Percentiles rank a stretch among this genome's conserved stretches.
These are phyloP conservation scores for Bjerkandera adusta DNA, from an alignment of 1,284 basidiomycete genomes.

Conservation along the genomic window DNA sequence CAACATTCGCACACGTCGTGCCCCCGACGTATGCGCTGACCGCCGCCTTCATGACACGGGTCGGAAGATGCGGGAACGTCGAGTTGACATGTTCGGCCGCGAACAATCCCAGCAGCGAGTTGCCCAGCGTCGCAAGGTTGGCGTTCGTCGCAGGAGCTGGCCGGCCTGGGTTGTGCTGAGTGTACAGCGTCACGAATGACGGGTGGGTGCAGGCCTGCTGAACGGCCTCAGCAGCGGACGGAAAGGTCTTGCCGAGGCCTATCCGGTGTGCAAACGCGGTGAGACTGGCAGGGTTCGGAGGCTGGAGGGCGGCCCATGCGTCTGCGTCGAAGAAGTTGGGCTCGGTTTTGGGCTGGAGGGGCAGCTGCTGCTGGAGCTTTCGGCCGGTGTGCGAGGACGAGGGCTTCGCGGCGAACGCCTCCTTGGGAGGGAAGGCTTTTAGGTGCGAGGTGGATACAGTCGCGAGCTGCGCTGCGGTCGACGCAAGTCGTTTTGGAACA, in stretches of 20 bases:
- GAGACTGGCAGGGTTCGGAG: slow-evolving; percentile 69
- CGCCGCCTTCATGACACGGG: slow-evolving; percentile 85
- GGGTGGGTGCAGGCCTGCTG: slow-evolving; percentile 82
- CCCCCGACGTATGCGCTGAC: slow-evolving; percentile 91
- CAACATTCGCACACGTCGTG: slow-evolving; percentile 79
- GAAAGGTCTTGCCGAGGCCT: slow-evolving; percentile 56
- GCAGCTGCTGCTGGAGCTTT: no score
- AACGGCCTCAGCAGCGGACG: slow-evolving; percentile 45
- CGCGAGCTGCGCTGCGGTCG: slow-evolving; percentile 53
- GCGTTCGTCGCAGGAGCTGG: slow-evolving; percentile 66
- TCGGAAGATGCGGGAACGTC: slow-evolving; percentile 89
- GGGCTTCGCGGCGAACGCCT: slow-evolving; percentile 39
- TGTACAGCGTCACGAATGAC: slow-evolving; percentile 62
- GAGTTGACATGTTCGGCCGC: slow-evolving; percentile 84
- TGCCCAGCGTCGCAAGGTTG: slow-evolving; percentile 81
- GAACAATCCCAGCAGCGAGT: slow-evolving; percentile 89
- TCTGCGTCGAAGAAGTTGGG: slow-evolving; percentile 52
- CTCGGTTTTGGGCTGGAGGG: slow-evolving; percentile 12
- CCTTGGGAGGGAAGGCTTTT: slow-evolving; percentile 61
- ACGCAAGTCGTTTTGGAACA: slow-evolving; percentile 57
- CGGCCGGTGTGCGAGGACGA: no score
- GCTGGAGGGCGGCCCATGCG: slow-evolving; percentile 69
- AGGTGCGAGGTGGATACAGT: slow-evolving; percentile 55
- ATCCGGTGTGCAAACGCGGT: slow-evolving; percentile 74
- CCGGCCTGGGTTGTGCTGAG: slow-evolving; percentile 51